Evolutionary conservation across 352 stramenopile species (phyloP).

Genomic region (Phytophthora agathidicida): DNA sequence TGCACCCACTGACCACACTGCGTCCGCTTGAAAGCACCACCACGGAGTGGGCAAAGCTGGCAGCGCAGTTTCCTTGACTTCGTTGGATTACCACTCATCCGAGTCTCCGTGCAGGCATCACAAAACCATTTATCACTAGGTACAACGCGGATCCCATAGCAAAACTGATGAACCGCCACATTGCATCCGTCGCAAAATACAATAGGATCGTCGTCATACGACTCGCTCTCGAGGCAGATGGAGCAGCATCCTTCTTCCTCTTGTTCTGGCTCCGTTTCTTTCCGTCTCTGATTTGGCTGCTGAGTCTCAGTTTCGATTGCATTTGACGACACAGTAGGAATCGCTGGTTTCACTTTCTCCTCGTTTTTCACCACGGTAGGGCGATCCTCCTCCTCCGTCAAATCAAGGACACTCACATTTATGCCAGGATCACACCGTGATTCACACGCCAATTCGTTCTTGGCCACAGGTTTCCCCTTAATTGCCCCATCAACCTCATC

Average conservation of each 20-base stretch:
- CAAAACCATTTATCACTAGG: constrained; percentile 88
- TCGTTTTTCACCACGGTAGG: not conserved
- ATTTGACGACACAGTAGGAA: not conserved
- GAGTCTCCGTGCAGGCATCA: constrained; percentile 47
- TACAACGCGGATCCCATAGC: constrained; percentile 79
- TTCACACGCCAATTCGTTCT: not conserved
- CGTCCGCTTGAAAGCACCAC: constrained; percentile 66
- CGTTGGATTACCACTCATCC: not conserved
- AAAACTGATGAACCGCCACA: constrained; percentile 89
- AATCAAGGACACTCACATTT: constrained; percentile 4
- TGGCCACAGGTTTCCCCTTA: constrained; percentile 5
- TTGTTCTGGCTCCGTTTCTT: constrained; percentile 18
- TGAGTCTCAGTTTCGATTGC: not conserved
- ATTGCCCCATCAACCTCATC: constrained; percentile 25
- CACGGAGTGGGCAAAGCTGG: constrained; percentile 71
- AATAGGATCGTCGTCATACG: constrained; percentile 89
- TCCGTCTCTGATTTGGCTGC: not conserved
- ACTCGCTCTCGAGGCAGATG: constrained; percentile 83
- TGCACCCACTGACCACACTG: constrained; percentile 78
- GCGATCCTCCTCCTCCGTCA: constrained; percentile 2
- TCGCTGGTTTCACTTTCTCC: not conserved
- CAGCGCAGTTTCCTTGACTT: constrained; percentile 31
- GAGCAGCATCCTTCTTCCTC: constrained; percentile 57
- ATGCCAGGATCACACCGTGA: not conserved
- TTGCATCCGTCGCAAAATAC: constrained; percentile 92